Base-by-base conservation (phyloP, 306 rosid species). In the Rosa persica region DNA sequence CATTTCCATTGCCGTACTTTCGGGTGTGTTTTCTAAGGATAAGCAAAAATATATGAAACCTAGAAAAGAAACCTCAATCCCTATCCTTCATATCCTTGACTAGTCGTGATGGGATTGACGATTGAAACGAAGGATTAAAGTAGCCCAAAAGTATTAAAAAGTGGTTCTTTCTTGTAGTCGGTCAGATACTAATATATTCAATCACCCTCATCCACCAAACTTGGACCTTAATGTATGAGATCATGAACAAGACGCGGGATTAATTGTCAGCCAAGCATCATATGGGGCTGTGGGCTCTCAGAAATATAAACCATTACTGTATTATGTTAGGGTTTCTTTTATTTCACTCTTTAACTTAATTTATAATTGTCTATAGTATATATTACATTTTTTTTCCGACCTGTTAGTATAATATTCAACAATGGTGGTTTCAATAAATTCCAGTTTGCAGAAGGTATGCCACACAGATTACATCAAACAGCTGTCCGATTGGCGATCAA, bases 151-250 rank as follows among this genome's bases (percentile, higher is more conserved):
- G 76, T 79, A 79, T 25, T 57, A 71, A 66, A 74, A 83, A 60
- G 79, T 67, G 76, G 46, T 73, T 2, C 11, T 48, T 76, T 58
- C 75, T 69, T 81, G 19, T 40, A 85, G 90, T 83, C 83, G 87
- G 90, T 82, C 86, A 84, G 80, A 70, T 72, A 76, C 40, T 78
- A 81, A 23, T 70, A 73, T 27, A 76, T 34, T 62, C 25, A 15
- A 23, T 65, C 23, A 5, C 40, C 1, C 73, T 36, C 69, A 34
- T 36, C 27, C 22, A 64, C 69, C 67, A 61, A 27, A 61, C 17
- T 61, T 52, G 19, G 23, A 52, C 58, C 58, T 19, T 52, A 52
- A 49, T 49, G 20, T 10, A 49, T 15, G 55, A 49, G 55, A 49
- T 49, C 55, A 51, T 15, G n/a, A 16, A 51, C n/a, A 52, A 5